Evolutionary conservation across 2,329 filamentous ascomycete genomes (phyloP), one percentile per base, ranked within the genome.

Genomic region (Fusarium sp.): DNA sequence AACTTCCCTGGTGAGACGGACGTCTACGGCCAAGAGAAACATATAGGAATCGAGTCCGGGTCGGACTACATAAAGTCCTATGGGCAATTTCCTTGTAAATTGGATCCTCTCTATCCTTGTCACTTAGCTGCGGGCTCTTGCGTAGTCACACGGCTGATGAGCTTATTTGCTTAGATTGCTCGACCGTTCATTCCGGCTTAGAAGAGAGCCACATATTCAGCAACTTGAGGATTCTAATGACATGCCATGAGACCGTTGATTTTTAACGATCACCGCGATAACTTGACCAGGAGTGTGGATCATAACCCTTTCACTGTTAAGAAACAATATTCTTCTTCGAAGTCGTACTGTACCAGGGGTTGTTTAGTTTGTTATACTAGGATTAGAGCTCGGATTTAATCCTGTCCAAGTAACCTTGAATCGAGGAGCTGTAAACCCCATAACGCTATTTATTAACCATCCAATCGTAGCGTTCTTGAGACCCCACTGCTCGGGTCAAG

Each of bases 1-100:
- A 64, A 53, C 44, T 43, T 50, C 59, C 40, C 32, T 38, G 10
- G 43, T 35, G 33, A 68, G 49, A 37, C 21, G n/a, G 32, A 43
- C 28, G 33, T 38, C 47, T 30, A 33, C 64, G 49, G 47, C 49
- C 21, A 25, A 35, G 64, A 61, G 19, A 49, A 42, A 46, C 23
- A 61, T 37, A 69, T 54, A 47, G 35, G 30, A 42, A 69, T n/a
- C 30, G 38, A 64, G 28, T 42, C 49, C 58, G 44, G 38, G 50
- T 54, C 35, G 33, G 63, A 25, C 47, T 40, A 43, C 40, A 32
- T 37, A 53, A 72, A 72, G 44, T 64, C 62, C 28, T 50, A 43
- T 62, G 47, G 57, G 49, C 59, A 73, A 74, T 74, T 63, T 74
- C 63, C 43, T 64, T 72, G 69, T 54, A 74, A 72, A 74, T 68